A percentile compares a stretch with the other conserved stretches of the same genome.
Conservation (phyloP, 768 basidiomycete genomes). For the Leccinellum luteum region DNA sequence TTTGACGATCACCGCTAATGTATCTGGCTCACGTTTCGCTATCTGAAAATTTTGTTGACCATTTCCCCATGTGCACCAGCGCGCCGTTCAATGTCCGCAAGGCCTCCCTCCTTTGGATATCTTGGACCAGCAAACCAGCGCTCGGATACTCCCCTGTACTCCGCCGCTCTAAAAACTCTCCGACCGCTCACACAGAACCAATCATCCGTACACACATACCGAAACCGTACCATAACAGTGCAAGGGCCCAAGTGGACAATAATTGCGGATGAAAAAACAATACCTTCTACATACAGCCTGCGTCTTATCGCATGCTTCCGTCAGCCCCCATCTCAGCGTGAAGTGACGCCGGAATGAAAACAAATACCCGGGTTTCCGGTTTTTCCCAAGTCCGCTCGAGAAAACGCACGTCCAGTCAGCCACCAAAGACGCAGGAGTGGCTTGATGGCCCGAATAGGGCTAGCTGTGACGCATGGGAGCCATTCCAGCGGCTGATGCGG, state of each 20-base stretch:
- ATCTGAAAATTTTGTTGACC: slow-evolving; percentile 9
- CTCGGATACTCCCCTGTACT: slow-evolving; percentile 17
- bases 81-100: slow-evolving; percentile 19
- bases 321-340: slow-evolving; percentile 6
- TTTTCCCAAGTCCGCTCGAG: slow-evolving; percentile 14
- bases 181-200: background rate
- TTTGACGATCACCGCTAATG: slow-evolving; percentile 23
- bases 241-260: background rate
- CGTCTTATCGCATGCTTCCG: slow-evolving; percentile 16
- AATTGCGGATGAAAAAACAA: background rate
- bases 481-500: slow-evolving; percentile 18
- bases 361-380: slow-evolving; percentile 7
- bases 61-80: slow-evolving; percentile 17
- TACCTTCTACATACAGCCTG: slow-evolving; percentile 19
- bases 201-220: background rate
- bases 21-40: slow-evolving; percentile 9
- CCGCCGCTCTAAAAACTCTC: slow-evolving; percentile 22
- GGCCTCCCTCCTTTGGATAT: slow-evolving; percentile 22
- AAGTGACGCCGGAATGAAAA: slow-evolving; percentile 17
- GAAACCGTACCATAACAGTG: background rate
- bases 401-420: slow-evolving; percentile 1
- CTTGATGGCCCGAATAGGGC: slow-evolving; percentile 8
- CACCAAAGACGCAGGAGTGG: slow-evolving; percentile 4
- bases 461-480: slow-evolving; percentile 24
- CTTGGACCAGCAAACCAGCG: slow-evolving; percentile 8